Conservation (phyloP, 805 yeast genomes). For the Suhomyces faveliae region DNA sequence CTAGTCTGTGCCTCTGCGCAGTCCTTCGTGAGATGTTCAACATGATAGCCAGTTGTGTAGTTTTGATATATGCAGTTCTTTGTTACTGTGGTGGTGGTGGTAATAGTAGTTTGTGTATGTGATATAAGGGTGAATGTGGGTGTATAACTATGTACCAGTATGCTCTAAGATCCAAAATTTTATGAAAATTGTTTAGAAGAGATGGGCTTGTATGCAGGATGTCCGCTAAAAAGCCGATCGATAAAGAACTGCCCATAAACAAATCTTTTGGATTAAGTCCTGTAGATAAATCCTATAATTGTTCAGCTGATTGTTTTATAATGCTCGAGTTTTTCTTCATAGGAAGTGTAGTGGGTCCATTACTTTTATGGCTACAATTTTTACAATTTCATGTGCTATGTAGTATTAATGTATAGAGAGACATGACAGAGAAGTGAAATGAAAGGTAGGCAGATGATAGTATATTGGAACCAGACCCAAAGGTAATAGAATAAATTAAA, state of each 20-base stretch:
- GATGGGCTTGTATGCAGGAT: constrained; percentile 4
- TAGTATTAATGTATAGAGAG: background rate
- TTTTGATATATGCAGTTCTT: background rate
- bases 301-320: background rate
- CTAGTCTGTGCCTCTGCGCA: background rate
- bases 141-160: background rate
- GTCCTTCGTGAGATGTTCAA: constrained; percentile 2
- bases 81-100: background rate
- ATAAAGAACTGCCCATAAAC: no score
- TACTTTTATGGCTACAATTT: no score
- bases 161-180: background rate
- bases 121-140: background rate
- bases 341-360: no score
- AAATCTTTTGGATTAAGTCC: no score
- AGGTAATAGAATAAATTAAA: background rate
- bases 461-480: constrained; percentile 1
- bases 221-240: no score
- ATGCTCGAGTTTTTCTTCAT: background rate
- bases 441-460: background rate
- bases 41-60: background rate
- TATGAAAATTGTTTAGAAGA: constrained; percentile 1
- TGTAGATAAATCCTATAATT: no score
- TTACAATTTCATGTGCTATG: background rate
- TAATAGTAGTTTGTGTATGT: background rate
- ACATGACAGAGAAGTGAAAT: constrained; percentile 1